phyloP scores from a whole-genome alignment of 352 stramenopile species.

The Phytophthora citrophthora region DNA sequence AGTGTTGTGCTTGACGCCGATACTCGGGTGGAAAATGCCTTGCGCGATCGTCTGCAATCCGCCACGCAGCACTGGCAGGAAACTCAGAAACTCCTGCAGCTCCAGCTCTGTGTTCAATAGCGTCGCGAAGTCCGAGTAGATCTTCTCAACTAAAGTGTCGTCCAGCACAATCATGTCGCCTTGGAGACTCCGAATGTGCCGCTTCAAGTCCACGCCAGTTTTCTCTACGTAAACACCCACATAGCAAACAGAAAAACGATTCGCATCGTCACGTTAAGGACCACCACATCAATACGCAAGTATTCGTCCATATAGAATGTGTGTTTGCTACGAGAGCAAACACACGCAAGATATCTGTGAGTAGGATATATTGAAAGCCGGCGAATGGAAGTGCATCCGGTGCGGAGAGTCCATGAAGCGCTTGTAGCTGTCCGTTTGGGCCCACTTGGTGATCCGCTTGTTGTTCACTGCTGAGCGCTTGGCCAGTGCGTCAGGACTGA shows the following conservation, averaged over 20 bases:
- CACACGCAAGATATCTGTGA: slow-evolving; percentile 44
- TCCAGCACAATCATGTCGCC: slow-evolving; percentile 78
- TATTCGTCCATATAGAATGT: slow-evolving; percentile 19
- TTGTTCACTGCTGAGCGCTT: slow-evolving; percentile 86
- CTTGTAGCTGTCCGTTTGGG: slow-evolving; percentile 89
- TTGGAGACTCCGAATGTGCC: slow-evolving; percentile 81
- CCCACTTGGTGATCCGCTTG: slow-evolving; percentile 89
- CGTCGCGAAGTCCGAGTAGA: slow-evolving; percentile 84
- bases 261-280: slow-evolving; percentile 54
- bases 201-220: slow-evolving; percentile 80
- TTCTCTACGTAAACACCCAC: slow-evolving; percentile 74
- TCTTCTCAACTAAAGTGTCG: slow-evolving; percentile 78
- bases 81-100: slow-evolving; percentile 86
- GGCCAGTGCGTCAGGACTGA: slow-evolving; percentile 72
- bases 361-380: slow-evolving; percentile 90
- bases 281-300: slow-evolving; percentile 18
- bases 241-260: slow-evolving; percentile 27
- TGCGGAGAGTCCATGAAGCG: slow-evolving; percentile 67
- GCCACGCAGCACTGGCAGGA: slow-evolving; percentile 75
- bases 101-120: slow-evolving; percentile 79
- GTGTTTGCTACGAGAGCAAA: slow-evolving; percentile 46
- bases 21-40: slow-evolving; percentile 86
- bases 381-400: slow-evolving; percentile 49
- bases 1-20: slow-evolving; percentile 91
- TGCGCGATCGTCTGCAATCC: slow-evolving; percentile 84